phyloP scores from a whole-genome alignment of 2,329 filamentous ascomycete species.

The Nigrospora oryzae region DNA sequence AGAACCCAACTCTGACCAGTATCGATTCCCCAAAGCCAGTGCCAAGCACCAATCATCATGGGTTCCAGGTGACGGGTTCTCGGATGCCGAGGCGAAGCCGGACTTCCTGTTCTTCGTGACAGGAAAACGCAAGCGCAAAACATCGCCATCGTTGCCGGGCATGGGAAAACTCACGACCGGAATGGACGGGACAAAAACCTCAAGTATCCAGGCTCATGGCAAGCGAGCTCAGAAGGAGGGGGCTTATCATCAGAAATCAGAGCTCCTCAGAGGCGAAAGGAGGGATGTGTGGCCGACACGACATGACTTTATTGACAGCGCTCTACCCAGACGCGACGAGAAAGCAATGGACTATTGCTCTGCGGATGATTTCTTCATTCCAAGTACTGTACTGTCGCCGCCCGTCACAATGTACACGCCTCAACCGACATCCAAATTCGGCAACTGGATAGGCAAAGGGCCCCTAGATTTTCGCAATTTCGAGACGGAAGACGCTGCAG shows the following conservation, averaged over 20 bases:
- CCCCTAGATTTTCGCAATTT: slow-evolving; percentile 2
- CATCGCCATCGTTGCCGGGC: slow-evolving; percentile 8
- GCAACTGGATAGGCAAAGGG: not conserved
- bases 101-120: slow-evolving; percentile 11
- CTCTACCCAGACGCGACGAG: not conserved
- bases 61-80: slow-evolving; percentile 20
- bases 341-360: not conserved
- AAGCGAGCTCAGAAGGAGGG: slow-evolving; percentile 1
- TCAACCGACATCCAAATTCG: not conserved
- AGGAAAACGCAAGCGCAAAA: slow-evolving; percentile 13
- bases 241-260: not conserved
- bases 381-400: not conserved
- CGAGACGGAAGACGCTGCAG: not conserved
- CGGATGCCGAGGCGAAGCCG: slow-evolving; percentile 15
- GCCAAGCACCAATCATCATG: slow-evolving; percentile 11
- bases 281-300: slow-evolving; percentile 19
- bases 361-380: too few relatives aligned
- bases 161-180: slow-evolving; percentile 14
- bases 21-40: slow-evolving; percentile 13
- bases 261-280: slow-evolving; percentile 1
- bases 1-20: slow-evolving; percentile 6
- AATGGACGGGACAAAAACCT: slow-evolving; percentile 1
- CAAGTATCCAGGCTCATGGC: slow-evolving; percentile 1
- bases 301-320: slow-evolving; percentile 14
- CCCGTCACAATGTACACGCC: not conserved